phyloP scores from a whole-genome alignment of 306 rosid genomes.

The Sphenostylis stenocarpa region DNA sequence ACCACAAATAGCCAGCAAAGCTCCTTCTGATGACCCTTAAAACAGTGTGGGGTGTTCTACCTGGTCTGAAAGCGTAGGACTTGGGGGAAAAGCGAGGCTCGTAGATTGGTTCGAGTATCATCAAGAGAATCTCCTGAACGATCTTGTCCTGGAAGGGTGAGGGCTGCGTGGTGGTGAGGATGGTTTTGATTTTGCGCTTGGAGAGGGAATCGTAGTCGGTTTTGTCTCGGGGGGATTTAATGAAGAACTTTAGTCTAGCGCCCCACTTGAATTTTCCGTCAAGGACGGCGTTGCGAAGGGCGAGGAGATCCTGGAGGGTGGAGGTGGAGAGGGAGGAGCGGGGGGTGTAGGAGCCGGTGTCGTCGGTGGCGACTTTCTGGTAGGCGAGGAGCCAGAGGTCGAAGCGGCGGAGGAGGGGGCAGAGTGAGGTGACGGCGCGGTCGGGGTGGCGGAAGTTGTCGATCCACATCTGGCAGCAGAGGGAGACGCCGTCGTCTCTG shows the following conservation, averaged over 20 bases:
- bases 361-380: constrained; percentile 83
- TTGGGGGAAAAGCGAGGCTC: constrained; percentile 74
- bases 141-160: constrained; percentile 85
- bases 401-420: constrained; percentile 69
- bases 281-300: constrained; percentile 82
- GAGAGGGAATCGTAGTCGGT: constrained; percentile 73
- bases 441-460: constrained; percentile 78
- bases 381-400: constrained; percentile 91
- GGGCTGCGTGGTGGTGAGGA: constrained; percentile 75
- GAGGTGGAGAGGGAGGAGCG: constrained; percentile 57
- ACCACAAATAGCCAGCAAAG: constrained; percentile 91
- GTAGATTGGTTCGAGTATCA: constrained; percentile 84
- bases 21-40: constrained; percentile 77
- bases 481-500: constrained; percentile 76
- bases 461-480: constrained; percentile 76
- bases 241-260: constrained; percentile 62
- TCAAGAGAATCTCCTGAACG: constrained; percentile 78
- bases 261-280: constrained; percentile 88
- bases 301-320: constrained; percentile 68
- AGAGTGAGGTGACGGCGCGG: constrained; percentile 53
- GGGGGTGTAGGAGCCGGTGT: constrained; percentile 78
- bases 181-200: constrained; percentile 70
- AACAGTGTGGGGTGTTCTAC: constrained; percentile 76
- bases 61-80: constrained; percentile 76
- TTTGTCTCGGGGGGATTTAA: constrained; percentile 73